A percentile compares a stretch with the other conserved stretches of the same genome.
These are phyloP conservation scores for Mycena alexandri DNA, from an alignment of 768 basidiomycete genomes.

Conservation along the genomic window DNA sequence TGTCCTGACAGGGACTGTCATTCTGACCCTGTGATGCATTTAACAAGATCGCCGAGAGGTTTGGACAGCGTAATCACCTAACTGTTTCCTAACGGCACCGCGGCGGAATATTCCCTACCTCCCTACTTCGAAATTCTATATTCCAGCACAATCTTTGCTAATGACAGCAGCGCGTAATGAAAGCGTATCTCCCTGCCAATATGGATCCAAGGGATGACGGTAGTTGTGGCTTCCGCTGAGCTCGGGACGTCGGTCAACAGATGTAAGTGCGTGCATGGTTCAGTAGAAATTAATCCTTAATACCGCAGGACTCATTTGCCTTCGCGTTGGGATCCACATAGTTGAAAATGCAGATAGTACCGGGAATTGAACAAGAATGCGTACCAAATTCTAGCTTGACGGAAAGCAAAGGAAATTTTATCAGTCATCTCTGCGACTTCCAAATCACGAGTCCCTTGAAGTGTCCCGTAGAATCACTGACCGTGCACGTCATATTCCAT, in stretches of 20 bases:
- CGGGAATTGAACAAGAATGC: constrained; percentile 1
- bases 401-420: constrained; percentile 7
- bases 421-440: neutral
- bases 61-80: neutral
- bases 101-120: too few species aligned
- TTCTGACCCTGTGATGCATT: constrained; percentile 5
- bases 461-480: too few species aligned
- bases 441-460: too few species aligned
- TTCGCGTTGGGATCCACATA: constrained; percentile 27
- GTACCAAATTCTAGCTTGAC: neutral
- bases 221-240: constrained; percentile 9
- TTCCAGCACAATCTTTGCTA: too few species aligned
- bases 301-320: neutral
- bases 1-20: constrained; percentile 19
- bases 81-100: too few species aligned
- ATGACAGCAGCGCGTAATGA: constrained; percentile 18
- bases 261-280: neutral
- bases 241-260: too few species aligned
- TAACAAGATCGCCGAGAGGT: constrained; percentile 5
- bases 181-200: neutral
- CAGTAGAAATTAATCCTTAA: neutral
- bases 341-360: neutral
- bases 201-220: neutral
- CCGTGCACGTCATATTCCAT: too few species aligned
- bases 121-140: too few species aligned